phyloP scores from a whole-genome alignment of 176 grass and related monocot species.

The Paspalum vaginatum region DNA sequence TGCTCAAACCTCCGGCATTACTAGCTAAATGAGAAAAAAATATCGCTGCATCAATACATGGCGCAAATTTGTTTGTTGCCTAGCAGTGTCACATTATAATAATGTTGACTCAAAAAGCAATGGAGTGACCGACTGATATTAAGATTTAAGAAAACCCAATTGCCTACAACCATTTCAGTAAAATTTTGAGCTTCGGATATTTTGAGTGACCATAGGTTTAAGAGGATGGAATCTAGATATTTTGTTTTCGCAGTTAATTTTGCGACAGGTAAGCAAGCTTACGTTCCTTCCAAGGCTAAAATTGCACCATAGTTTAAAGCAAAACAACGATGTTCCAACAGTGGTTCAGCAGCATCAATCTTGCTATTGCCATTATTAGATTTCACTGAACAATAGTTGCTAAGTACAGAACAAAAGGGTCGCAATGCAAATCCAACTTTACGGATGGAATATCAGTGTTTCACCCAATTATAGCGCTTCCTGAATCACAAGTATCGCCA shows the following conservation, averaged over 20 bases:
- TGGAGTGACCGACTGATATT: not conserved
- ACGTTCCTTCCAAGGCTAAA: not conserved
- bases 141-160: too few species aligned
- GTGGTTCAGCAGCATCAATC: not conserved
- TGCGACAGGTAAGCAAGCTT: not conserved
- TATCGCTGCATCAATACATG: not conserved
- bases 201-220: too few species aligned
- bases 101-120: not conserved
- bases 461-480: not conserved
- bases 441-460: not conserved
- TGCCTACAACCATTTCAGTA: not conserved
- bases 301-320: not conserved
- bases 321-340: not conserved
- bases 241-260: not conserved
- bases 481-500: not conserved
- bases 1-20: slow-evolving; percentile 53
- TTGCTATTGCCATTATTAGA: not conserved
- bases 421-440: not conserved
- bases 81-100: not conserved
- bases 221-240: too few species aligned
- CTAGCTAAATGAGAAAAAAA: slow-evolving; percentile 44
- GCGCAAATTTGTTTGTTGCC: not conserved
- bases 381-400: not conserved
- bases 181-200: not conserved
- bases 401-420: not conserved